Evolutionary conservation across 345 rosid species (phyloP).

Genomic region (Eucalyptus decipiens): DNA sequence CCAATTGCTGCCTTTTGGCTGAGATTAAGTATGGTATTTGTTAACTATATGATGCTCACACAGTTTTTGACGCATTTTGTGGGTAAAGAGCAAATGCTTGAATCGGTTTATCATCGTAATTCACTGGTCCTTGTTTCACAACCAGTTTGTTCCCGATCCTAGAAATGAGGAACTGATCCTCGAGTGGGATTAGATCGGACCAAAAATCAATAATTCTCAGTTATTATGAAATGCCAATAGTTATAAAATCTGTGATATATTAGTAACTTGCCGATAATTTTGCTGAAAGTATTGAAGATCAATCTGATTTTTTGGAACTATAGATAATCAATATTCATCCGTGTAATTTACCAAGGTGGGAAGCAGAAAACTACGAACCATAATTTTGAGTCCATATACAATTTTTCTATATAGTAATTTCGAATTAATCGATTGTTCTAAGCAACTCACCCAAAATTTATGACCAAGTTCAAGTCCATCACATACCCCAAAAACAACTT

Average conservation of each 20-base stretch:
- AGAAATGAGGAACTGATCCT: no score
- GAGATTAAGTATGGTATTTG: no score
- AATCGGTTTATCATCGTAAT: no score
- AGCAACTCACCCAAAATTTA: background rate
- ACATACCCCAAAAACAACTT: background rate
- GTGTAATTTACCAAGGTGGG: background rate
- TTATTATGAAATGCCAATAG: background rate
- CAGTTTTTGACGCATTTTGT: no score
- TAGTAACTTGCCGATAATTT: background rate
- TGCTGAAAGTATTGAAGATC: background rate
- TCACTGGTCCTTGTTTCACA: no score
- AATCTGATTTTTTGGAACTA: background rate
- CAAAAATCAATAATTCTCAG: no score
- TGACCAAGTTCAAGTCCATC: background rate
- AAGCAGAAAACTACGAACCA: background rate
- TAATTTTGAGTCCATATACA: background rate
- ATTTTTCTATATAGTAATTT: background rate
- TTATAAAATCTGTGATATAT: background rate
- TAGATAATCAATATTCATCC: background rate
- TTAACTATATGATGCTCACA: no score
- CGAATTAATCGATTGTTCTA: background rate
- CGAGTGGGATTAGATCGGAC: fast-evolving
- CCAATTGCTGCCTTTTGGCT: no score
- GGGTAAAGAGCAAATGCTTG: fast-evolving
- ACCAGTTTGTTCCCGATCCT: no score